Base-by-base conservation (phyloP, 371 early-diverging fungal genomes). In the Mucor lusitanicus region DNA sequence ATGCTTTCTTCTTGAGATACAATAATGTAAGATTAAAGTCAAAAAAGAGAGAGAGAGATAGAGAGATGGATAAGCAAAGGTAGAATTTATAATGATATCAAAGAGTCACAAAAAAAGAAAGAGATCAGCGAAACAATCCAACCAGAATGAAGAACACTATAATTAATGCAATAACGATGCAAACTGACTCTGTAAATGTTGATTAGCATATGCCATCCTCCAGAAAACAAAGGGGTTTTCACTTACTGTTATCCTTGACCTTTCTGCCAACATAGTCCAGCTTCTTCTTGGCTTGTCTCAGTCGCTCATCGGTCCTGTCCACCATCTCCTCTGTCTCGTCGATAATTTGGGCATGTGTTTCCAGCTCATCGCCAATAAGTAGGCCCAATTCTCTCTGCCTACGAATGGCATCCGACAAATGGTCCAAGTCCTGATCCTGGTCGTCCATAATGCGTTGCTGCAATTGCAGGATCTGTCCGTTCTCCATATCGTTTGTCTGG, bases 401-500 rank as follows among this genome's bases (percentile, higher is more conserved):
- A n/a, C 82, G 79, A 33, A 94, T 81, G 19, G 89, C 81, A 9
- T 77, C 80, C 25, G 84, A 81, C 23, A 94, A 74, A 33, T 80
- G 79, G 75, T 94, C 94, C 58, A 94, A 72, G 62, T 92, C 90
- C 21, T 80, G 69, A 74, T 94, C 94, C 74, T 94, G 94, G 40
- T 92, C 91, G 40, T 90, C 87, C 65, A 93, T 88, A 32, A 92
- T 86, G n/a, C 91, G 83, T 57, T 87, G 84, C 57, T 94, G 94
- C 3, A 94, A 73, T 64, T 90, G 92, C 3, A 93, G 70, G 53
- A 91, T 79, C 63, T 91, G 90, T 23, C 81, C 80, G 61, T 85
- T 83, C 37, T 87, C 85, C 32, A 89, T 58, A 42, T 83, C 80
- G n/a, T 48, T 3, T 8, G 27, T 30, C 83, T 19, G 54, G 80